Evolutionary conservation across 176 grass and related monocot species (phyloP).

Genomic region (Aegilops tauschii): DNA sequence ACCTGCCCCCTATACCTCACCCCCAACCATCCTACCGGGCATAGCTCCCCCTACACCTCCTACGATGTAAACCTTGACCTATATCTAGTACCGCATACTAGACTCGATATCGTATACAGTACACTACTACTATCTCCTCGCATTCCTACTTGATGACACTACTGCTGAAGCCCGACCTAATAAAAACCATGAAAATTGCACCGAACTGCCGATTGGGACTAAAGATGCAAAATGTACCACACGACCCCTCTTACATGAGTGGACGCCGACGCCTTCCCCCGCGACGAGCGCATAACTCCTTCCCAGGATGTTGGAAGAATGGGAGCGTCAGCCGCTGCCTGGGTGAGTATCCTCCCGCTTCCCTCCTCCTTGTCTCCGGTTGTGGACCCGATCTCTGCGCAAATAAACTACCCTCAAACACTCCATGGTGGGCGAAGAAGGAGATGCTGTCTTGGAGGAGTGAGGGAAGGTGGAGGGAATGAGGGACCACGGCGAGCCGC

Average conservation of each 20-base stretch:
- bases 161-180: no score
- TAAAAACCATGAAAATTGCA: background rate
- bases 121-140: no score
- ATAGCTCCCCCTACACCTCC: no score
- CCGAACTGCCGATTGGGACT: background rate
- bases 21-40: no score
- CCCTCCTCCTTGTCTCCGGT: no score
- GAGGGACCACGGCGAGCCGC: background rate
- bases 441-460: background rate
- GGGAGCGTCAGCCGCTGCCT: background rate
- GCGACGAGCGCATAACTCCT: background rate
- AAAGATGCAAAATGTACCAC: no score
- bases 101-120: no score
- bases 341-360: background rate
- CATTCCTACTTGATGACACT: no score
- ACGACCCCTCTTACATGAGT: background rate
- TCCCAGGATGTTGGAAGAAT: no score
- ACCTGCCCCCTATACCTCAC: no score
- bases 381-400: accelerated
- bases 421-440: background rate
- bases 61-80: no score
- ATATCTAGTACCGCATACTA: no score
- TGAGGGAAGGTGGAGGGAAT: background rate
- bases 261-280: background rate
- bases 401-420: background rate